Evolutionary conservation across 495 filamentous ascomycete genomes (phyloP), one percentile per base, ranked within the genome.

Genomic region (Oleoguttula mirabilis): DNA sequence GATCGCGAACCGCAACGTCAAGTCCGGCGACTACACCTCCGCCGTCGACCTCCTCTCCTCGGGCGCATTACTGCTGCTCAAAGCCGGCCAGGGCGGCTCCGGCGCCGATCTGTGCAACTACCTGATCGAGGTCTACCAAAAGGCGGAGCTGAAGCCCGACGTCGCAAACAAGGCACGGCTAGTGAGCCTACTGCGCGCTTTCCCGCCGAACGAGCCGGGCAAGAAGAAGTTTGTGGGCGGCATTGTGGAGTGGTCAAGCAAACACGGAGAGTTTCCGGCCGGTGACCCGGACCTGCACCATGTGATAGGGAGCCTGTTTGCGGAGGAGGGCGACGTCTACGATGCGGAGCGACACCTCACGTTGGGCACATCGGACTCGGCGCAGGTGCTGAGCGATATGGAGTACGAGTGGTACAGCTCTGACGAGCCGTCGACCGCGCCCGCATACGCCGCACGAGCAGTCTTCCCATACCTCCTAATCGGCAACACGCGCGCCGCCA

Each of bases 231-330:
- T 84, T 52, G 80, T 96, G 36, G 79, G 76, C 43, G 88, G 94
- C 59, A 80, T 86, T 55, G 80, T 95, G 55, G 72, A 75, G 75
- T 99, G 90, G 90, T 88, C 85, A 51, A 69, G 73, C 20, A 82
- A 79, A 52, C 78, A 73, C 55, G 87, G 88, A 45, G 82, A 88
- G 30, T 80, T 84, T 56, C 90, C 92, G 32, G 79, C 85, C 47
- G 90, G 90, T 33, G 90, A 99, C 53, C 84, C 92, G 4, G 92
- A 96, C 46, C 67, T 99, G 43, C 90, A 99, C 58, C 88, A 96
- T 64, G 87, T 92, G 36, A 80, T 80, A 16, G 90, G 90, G 31
- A 79, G 76, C 7, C 67, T 96, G 21, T 93, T 82, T 57, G 87
- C 86, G 10, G 83, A 49, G 79, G 88, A 94, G 55, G 76, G 83